Evolutionary conservation across 1,284 basidiomycete species (phyloP), one percentile per base, ranked within the genome.

Genomic region (Inonotus obliquus): DNA sequence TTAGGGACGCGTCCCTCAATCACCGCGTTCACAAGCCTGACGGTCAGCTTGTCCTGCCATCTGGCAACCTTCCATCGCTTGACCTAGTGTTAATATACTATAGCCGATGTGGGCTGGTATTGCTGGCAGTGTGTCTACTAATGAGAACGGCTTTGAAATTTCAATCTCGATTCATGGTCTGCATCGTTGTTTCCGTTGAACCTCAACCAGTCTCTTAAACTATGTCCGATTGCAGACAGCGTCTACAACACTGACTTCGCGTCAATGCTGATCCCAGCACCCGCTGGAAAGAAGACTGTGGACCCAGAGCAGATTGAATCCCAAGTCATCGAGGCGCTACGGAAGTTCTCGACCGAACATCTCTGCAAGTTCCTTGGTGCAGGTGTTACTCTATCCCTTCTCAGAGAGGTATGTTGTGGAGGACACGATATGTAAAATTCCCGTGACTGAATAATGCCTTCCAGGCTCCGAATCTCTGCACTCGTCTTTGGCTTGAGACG

Each of bases 31-130:
- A 77, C 85, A 61, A 85, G 82, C 67, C 78, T 90, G 67, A 87
- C 83, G 61, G 88, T 89, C 69, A 73, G 82, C 76, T 58, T 61
- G n/a, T 23, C 11, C 13, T 23, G 13, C 6, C 45, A 53, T 51
- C 3, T 60, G 27, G 32, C 47, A 27, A 52, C 55, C 64, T 67
- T 58, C 63, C 29, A 5, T 27, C 29, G 6, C 41, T 68, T 67
- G 54, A 61, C 66, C 45, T 61, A 49, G 63, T 56, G 66, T 60
- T 65, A 60, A 39, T 57, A 58, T 56, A 65, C 57, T 65, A 32
- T 70, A 91, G 89, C 86, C 89, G 21, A 91, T 92, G 89, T 92
- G 89, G 88, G 87, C 85, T 63, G 89, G 88, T 71, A 79, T 91
- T 58, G 85, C 88, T 7, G 87, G 86, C 51, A 75, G 75, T 35